Evolutionary conservation across 1,139 yeast species (phyloP), one percentile per base, ranked within the genome.

Genomic region (Pneumocystis murina): DNA sequence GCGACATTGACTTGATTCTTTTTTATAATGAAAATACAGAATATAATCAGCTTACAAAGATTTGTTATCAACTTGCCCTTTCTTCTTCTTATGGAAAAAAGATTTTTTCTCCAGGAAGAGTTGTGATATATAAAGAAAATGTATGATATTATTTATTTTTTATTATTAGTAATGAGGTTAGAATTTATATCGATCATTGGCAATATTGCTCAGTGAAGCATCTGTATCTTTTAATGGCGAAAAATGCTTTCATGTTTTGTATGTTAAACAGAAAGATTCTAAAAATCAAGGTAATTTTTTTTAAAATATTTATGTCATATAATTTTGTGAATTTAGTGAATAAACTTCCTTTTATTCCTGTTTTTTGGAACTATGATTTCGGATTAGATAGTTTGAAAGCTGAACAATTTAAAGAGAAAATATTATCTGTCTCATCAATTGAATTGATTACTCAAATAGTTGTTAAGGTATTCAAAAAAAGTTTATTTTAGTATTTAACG

Each of bases 51-150:
- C 55, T 48, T 48, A 48, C 55, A 30, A 59, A 43, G 24, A 57
- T 35, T 74, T 48, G 55, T 24, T 48, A 48, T 48, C 24, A 14
- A 24, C 20, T 48, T 48, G 20, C 55, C 3, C 55, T 48, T 48
- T 48, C 33, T 24, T 48, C 28, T 24, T n/a, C 61, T 28, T 39
- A 64, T 3, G 66, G 69, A 33, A 64, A 64, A 28, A 64, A 68
- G 54, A 64, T 62, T 39, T 64, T 65, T n/a, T 59, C 60, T 24
- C 59, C 76, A 1, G 95, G 95, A 10, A 78, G 89, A 66, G 72
- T 87, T 63, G 72, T 88, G 63, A 79, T 85, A 12, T 87, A 77
- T 72, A 79, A 83, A 66, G 84, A 83, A 69, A 73, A 48, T 48
- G 55, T 24, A 48, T 48, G n/a, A 24, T 8, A 8, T 43, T 8